Evolutionary conservation across 192 early-diverging fungal species (phyloP).

Genomic region (Endogone sp.): DNA sequence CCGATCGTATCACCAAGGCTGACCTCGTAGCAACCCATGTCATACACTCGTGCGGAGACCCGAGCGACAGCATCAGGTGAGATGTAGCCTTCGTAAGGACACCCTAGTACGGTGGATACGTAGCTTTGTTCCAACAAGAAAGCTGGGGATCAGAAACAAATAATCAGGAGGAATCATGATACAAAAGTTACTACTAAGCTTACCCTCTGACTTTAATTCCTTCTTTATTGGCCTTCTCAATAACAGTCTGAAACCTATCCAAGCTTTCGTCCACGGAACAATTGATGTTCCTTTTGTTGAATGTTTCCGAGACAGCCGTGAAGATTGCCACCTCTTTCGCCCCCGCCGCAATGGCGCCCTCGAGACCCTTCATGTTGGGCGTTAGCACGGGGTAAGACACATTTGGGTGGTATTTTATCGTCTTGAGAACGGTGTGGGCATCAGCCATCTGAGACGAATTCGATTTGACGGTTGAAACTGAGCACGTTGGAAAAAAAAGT

Average conservation of each 20-base stretch:
- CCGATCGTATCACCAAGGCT: conserved; percentile 97
- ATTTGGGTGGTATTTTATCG: conserved; percentile 55
- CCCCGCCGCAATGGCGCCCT: conserved; percentile 73
- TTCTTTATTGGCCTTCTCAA: conserved; percentile 54
- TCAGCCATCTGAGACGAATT: conserved; percentile 79
- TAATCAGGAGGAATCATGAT: not conserved
- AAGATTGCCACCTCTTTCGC: conserved; percentile 91
- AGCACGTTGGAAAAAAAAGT: conserved; percentile 5
- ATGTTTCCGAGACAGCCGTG: conserved; percentile 82
- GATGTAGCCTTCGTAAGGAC: conserved; percentile 87
- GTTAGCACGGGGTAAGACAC: conserved; percentile 86
- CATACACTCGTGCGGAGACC: conserved; percentile 67
- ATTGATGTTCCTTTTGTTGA: conserved; percentile 90
- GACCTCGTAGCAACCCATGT: conserved; percentile 97
- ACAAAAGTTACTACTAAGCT: no score
- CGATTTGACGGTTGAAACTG: not conserved
- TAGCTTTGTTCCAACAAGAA: conserved; percentile 50
- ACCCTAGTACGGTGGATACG: conserved; percentile 87
- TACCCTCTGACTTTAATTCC: conserved; percentile 73
- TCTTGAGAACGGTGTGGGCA: conserved; percentile 65
- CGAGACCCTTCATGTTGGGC: conserved; percentile 84
- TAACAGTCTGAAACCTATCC: conserved; percentile 63
- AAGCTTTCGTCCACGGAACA: conserved; percentile 84
- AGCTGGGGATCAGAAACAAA: not conserved
- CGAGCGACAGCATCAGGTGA: conserved; percentile 63